Evolutionary conservation across 2,329 filamentous ascomycete species (phyloP).

Genomic region (Helotiales sp.): DNA sequence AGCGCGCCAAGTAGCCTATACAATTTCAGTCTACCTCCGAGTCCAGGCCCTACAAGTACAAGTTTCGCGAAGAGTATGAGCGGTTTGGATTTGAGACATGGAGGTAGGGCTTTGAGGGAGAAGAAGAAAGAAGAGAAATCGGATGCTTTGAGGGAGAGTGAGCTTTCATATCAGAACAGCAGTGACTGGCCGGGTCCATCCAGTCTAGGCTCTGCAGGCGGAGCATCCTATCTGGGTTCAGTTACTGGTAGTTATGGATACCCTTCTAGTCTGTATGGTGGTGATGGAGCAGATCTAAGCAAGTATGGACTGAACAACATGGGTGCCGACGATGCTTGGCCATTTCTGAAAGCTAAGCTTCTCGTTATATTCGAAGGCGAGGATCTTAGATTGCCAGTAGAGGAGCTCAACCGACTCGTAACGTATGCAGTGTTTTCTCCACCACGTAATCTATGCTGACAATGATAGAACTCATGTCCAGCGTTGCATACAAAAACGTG

Average conservation of each 20-base stretch:
- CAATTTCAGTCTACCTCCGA: constrained; percentile 74
- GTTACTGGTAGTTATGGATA: constrained; percentile 24
- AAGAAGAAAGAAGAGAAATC: constrained; percentile 74
- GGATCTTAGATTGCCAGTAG: constrained; percentile 74
- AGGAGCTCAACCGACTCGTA: constrained; percentile 82
- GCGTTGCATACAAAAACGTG: constrained; percentile 72
- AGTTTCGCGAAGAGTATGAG: constrained; percentile 82
- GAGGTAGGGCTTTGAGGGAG: constrained; percentile 73
- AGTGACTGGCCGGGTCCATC: constrained; percentile 53
- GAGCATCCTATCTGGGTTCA: constrained; percentile 38
- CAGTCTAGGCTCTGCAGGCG: constrained; percentile 47
- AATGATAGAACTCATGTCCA: constrained; percentile 63
- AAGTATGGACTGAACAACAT: constrained; percentile 70
- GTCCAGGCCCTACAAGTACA: constrained; percentile 63
- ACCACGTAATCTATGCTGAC: constrained; percentile 9
- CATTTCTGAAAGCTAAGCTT: constrained; percentile 73
- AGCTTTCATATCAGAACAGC: constrained; percentile 34
- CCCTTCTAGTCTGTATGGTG: constrained; percentile 43
- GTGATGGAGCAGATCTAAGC: constrained; percentile 53
- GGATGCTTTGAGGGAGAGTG: constrained; percentile 35
- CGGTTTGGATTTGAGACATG: constrained; percentile 75
- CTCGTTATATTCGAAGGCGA: constrained; percentile 80
- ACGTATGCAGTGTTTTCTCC: constrained; percentile 40
- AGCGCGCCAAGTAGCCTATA: constrained; percentile 75
- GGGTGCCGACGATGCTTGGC: constrained; percentile 79